These are phyloP conservation scores for Keithomyces neogunnii DNA, from an alignment of 2,329 filamentous ascomycete species.

Conservation along the genomic window DNA sequence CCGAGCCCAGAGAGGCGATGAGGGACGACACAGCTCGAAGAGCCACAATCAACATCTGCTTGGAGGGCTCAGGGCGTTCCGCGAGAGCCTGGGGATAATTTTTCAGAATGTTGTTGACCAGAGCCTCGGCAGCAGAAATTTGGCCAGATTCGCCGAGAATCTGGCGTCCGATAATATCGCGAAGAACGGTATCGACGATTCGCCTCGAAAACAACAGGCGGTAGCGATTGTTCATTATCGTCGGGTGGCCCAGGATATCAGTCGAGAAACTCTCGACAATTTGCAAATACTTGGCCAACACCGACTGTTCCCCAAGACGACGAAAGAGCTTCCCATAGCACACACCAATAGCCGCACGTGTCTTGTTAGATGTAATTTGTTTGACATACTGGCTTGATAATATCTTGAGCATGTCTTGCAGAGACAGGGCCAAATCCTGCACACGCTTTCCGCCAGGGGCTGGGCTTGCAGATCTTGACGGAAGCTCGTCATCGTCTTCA, in stretches of 20 bases:
- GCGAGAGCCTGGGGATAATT: conserved; percentile 88
- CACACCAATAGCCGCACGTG: conserved; percentile 73
- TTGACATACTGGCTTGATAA: conserved; percentile 75
- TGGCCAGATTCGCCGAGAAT: conserved; percentile 88
- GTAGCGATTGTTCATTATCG: conserved; percentile 77
- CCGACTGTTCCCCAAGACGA: conserved; percentile 69
- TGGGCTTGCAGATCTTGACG: conserved; percentile 62
- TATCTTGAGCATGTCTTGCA: conserved; percentile 70
- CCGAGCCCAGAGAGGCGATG: conserved; percentile 72
- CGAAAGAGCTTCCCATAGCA: conserved; percentile 80
- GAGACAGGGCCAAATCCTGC: conserved; percentile 63
- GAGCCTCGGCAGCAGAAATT: conserved; percentile 66
- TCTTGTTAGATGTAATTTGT: conserved; percentile 68
- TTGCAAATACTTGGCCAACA: conserved; percentile 73
- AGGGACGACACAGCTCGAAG: conserved; percentile 73
- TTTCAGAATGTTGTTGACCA: conserved; percentile 85
- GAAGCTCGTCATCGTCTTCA: conserved; percentile 66
- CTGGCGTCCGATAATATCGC: conserved; percentile 71
- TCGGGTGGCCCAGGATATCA: conserved; percentile 69
- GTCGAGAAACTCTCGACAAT: conserved; percentile 75
- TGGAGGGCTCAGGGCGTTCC: conserved; percentile 80
- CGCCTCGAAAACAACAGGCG: conserved; percentile 76
- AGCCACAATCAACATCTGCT: conserved; percentile 72
- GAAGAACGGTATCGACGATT: conserved; percentile 75
- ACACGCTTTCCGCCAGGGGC: conserved; percentile 60